Evolutionary conservation across 1,139 yeast genomes (phyloP).

Genomic region (Protomyces macrosporus): DNA sequence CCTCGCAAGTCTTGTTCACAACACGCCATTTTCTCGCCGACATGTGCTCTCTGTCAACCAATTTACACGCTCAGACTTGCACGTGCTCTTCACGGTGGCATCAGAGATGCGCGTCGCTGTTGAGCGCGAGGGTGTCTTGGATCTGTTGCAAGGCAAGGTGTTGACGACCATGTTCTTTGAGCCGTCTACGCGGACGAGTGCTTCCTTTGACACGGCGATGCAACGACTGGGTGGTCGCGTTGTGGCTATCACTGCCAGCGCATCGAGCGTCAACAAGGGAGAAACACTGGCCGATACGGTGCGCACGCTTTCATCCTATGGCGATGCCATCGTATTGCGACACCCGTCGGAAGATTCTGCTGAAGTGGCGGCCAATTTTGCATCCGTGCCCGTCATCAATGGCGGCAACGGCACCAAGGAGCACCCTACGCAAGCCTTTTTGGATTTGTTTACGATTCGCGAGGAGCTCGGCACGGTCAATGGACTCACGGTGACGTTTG

Average conservation of each 20-base stretch:
- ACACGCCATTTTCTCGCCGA: constrained; percentile 84
- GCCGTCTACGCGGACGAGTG: constrained; percentile 94
- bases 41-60: constrained; percentile 84
- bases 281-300: constrained; percentile 96
- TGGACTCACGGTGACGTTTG: constrained; percentile 94
- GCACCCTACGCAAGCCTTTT: constrained; percentile 97
- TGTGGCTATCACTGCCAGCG: constrained; percentile 72
- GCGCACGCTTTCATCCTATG: constrained; percentile 88
- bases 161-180: constrained; percentile 95
- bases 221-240: constrained; percentile 99
- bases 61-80: constrained; percentile 80
- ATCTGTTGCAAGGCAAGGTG: constrained; percentile 81
- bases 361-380: constrained; percentile 88
- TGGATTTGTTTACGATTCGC: constrained; percentile 95
- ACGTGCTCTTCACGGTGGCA: constrained; percentile 88
- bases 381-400: constrained; percentile 94
- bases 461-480: constrained; percentile 98
- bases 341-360: constrained; percentile 93
- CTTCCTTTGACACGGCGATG: constrained; percentile 99
- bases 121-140: constrained; percentile 92
- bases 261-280: constrained; percentile 94
- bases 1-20: constrained; percentile 65
- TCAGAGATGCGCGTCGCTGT: constrained; percentile 97
- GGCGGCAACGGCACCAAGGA: constrained; percentile 54
- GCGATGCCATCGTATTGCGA: constrained; percentile 95